These are phyloP conservation scores for Micractinium sp. DNA, from an alignment of 139 green algal species.

Conservation along the genomic window DNA sequence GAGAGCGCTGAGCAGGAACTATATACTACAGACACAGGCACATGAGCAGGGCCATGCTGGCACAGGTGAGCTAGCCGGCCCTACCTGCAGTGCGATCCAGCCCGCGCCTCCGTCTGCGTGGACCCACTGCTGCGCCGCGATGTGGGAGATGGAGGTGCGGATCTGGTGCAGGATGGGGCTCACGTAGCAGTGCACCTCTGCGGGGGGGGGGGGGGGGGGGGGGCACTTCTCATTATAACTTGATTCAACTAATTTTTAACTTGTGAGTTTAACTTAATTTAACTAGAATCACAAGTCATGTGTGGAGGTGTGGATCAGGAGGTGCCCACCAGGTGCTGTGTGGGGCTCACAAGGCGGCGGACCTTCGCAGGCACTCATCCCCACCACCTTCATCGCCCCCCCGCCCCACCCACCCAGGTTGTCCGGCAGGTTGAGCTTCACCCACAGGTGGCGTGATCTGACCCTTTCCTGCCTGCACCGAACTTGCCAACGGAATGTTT, in stretches of 20 bases:
- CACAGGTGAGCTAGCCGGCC: neutral
- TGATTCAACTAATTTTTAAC: no score
- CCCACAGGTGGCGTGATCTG: conserved; percentile 41
- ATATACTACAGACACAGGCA: no score
- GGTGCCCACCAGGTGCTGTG: neutral
- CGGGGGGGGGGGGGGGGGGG: neutral
- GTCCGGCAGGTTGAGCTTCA: conserved; percentile 24
- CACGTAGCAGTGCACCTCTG: conserved; percentile 16
- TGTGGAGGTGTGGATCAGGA: neutral
- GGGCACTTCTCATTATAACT: no score
- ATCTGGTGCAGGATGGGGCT: conserved; percentile 38
- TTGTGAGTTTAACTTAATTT: no score
- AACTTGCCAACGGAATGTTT: no score
- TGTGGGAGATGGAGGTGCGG: conserved; percentile 27
- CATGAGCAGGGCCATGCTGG: no score
- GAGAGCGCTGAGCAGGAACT: no score
- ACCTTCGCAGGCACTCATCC: neutral
- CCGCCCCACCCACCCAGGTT: neutral
- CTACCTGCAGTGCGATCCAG: conserved; percentile 39
- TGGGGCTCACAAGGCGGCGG: neutral
- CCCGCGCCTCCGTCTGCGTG: conserved; percentile 27
- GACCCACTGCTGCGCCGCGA: conserved; percentile 30
- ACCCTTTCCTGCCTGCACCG: no score
- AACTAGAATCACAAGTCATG: no score
- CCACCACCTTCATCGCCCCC: no score